Evolutionary conservation across 768 basidiomycete genomes (phyloP).

Genomic region (Austroboletus eburneus): DNA sequence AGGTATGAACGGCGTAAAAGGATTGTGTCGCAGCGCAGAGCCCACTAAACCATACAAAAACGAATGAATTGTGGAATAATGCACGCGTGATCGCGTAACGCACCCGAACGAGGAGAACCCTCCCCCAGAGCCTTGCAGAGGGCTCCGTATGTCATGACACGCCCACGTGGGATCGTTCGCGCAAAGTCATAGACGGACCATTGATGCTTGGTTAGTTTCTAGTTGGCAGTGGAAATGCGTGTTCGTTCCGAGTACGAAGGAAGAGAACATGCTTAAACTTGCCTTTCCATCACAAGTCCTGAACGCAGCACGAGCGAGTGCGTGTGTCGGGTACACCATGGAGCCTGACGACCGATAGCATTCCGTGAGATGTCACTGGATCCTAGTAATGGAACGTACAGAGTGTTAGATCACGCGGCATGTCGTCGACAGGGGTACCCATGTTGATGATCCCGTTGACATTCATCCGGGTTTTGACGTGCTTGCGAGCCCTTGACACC

Average conservation of each 20-base stretch:
- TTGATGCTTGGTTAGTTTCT: slow-evolving; percentile 50
- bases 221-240: neutral
- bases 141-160: slow-evolving; percentile 55
- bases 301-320: slow-evolving; percentile 18
- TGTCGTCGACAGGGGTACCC: neutral
- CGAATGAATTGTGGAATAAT: neutral
- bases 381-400: neutral
- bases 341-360: slow-evolving; percentile 9
- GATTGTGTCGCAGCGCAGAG: slow-evolving; percentile 57
- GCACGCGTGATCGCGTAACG: slow-evolving; percentile 6
- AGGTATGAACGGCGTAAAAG: slow-evolving; percentile 63
- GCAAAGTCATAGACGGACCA: slow-evolving; percentile 61
- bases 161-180: slow-evolving; percentile 45
- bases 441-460: neutral
- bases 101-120: slow-evolving; percentile 63
- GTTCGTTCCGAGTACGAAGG: neutral
- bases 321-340: slow-evolving; percentile 11
- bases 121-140: slow-evolving; percentile 44
- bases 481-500: too few species aligned
- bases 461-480: neutral
- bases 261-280: neutral
- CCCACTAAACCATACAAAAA: slow-evolving; percentile 41
- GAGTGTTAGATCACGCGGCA: neutral
- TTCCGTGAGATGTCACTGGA: neutral
- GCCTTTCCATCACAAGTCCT: slow-evolving; percentile 29